A percentile compares a stretch with the other conserved stretches of the same genome.
Evolutionary conservation across 257 asterid species (phyloP).

Genomic region (Gynochthodes officinalis): DNA sequence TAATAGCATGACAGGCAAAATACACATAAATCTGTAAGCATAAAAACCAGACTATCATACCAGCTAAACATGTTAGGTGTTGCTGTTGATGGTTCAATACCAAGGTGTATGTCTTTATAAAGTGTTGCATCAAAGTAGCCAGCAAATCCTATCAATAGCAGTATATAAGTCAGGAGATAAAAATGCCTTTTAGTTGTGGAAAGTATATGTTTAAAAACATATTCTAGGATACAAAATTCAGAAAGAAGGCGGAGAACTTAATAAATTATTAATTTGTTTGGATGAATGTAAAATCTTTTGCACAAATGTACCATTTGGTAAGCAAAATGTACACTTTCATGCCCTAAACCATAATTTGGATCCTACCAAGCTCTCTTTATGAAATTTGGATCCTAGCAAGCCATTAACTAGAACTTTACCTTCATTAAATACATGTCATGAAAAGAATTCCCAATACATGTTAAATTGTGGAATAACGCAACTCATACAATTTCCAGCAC

Average conservation of each 20-base stretch:
- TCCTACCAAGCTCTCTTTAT: background rate
- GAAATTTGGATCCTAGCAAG: background rate
- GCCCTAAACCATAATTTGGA: background rate
- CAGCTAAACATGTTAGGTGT: conserved; percentile 99
- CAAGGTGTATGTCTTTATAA: conserved; percentile 92
- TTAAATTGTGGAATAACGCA: background rate
- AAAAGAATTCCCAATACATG: background rate
- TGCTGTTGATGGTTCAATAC: conserved; percentile 89
- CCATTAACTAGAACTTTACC: background rate
- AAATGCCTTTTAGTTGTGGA: background rate
- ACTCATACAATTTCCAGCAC: background rate
- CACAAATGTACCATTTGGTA: too few relatives aligned
- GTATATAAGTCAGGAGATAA: conserved; percentile 12
- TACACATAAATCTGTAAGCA: background rate
- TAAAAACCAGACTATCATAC: conserved; percentile 33
- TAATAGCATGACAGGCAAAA: background rate
- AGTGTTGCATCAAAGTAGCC: conserved; percentile 94
- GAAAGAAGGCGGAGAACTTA: background rate
- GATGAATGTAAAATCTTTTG: too few relatives aligned
- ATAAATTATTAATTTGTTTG: too few relatives aligned
- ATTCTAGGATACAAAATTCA: too few relatives aligned
- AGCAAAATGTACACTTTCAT: too few relatives aligned
- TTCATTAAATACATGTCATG: background rate
- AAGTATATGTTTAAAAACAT: background rate
- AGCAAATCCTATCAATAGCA: conserved; percentile 64